phyloP scores from a whole-genome alignment of 2,329 filamentous ascomycete genomes.

The Westerdykella sp. region DNA sequence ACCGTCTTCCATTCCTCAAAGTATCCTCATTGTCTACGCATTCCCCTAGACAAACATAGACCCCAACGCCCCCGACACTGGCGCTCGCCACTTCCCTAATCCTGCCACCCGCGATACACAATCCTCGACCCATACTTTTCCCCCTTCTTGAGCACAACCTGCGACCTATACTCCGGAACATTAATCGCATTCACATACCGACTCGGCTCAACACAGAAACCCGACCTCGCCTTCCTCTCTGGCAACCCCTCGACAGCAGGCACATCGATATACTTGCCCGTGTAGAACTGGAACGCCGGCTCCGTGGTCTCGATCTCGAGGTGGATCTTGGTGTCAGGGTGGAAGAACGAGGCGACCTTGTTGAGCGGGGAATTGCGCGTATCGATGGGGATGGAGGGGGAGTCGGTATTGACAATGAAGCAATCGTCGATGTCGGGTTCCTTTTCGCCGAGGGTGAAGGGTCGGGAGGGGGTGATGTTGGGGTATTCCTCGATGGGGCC shows the following conservation, averaged over 20 bases:
- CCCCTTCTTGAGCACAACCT: conserved; percentile 78
- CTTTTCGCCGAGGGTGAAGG: conserved; percentile 65
- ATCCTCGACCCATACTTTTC: conserved; percentile 74
- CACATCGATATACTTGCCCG: conserved; percentile 76
- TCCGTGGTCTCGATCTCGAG: conserved; percentile 87
- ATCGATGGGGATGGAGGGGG: conserved; percentile 47
- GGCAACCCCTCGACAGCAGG: conserved; percentile 55
- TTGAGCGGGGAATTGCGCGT: conserved; percentile 53
- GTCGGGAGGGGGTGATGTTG: conserved; percentile 57
- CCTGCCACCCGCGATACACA: conserved; percentile 81
- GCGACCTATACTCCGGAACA: conserved; percentile 68
- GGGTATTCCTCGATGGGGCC: conserved; percentile 59
- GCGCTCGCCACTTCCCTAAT: conserved; percentile 7
- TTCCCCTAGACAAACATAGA: no score
- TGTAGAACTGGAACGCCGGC: conserved; percentile 96
- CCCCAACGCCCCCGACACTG: no score
- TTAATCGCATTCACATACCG: conserved; percentile 87
- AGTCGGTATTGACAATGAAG: conserved; percentile 68
- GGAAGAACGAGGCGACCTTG: conserved; percentile 64
- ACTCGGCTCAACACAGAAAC: conserved; percentile 88
- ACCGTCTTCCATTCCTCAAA: no score
- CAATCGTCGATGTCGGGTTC: conserved; percentile 83
- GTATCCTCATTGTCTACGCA: no score
- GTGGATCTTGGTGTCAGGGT: conserved; percentile 68
- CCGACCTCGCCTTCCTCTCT: conserved; percentile 61